Evolutionary conservation across 352 stramenopile genomes (phyloP), one percentile per base, ranked within the genome.

Genomic region (Phytopythium kandeliae): DNA sequence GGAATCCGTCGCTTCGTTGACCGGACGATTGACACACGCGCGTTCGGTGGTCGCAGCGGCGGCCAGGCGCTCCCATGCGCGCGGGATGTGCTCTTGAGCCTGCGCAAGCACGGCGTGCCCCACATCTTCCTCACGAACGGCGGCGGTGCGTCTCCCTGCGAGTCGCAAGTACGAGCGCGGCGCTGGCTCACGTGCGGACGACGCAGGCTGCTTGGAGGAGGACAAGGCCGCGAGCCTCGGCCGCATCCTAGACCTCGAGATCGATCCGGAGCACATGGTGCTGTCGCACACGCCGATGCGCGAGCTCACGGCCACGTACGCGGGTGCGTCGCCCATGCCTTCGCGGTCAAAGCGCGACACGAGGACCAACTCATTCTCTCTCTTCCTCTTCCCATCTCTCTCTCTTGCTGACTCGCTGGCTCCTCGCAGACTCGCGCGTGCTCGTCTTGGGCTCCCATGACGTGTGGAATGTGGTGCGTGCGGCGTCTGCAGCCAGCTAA

Each of bases 71-170:
- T 97, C 2, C 79, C 82, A 1, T 70, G 76, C 28, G 87, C 89
- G 13, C 65, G 66, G 24, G 69, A 78, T 13, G 70, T 89, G 42
- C 67, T 97, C 40, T 48, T 80, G 40, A 86, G 74, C 21, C 65
- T 96, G 26, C 60, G 73, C 1, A 48, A 53, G 26, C 63, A 85
- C 31, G 62, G 72, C 35, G 78, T 96, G 21, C 87, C 87, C 17
- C 86, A 94, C 52, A 85, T 96, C 24, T 97, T 95, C 62, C 57
- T 97, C 40, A 97, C 89, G 13, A 97, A 97, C 47, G 86, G 86
- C 28, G 85, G 85, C 3, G 80, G 63, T 68, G n/a, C 13, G 34
- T 37, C 13, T 16, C 34, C 5, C 22, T 31, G 1, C 31, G 43
- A 31, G 21, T 16, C n/a, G 10, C 38, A 13, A 6, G 8, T 4